These are phyloP conservation scores for Fusarium bactridioides DNA, from an alignment of 2,329 filamentous ascomycete genomes.

Conservation along the genomic window DNA sequence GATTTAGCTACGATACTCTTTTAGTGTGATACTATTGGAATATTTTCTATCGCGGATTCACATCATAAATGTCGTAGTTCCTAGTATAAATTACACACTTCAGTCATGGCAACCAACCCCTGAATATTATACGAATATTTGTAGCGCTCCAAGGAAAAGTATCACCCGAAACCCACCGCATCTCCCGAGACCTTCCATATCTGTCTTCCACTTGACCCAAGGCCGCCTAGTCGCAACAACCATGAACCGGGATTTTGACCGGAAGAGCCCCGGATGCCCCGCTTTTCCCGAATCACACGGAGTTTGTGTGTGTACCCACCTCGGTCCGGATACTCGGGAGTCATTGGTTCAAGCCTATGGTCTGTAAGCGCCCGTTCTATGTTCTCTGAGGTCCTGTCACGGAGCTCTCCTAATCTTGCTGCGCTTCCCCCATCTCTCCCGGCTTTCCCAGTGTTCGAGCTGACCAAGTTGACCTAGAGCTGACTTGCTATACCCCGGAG, in stretches of 20 bases:
- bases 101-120: neutral
- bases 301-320: neutral
- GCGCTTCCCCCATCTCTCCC: neutral
- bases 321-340: neutral
- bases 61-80: neutral
- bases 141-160: accelerated
- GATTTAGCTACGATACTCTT: accelerated
- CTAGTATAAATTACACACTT: no score
- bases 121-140: neutral
- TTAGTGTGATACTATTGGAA: neutral
- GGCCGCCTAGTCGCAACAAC: neutral
- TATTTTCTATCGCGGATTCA: neutral
- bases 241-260: neutral
- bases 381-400: neutral
- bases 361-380: neutral
- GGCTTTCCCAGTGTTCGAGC: neutral
- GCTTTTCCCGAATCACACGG: slow-evolving; percentile 15
- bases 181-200: neutral
- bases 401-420: neutral
- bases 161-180: no score
- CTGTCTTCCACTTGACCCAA: no score
- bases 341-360: neutral
- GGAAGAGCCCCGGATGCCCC: neutral
- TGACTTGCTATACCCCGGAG: neutral
- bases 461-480: neutral